Evolutionary conservation across 2,329 filamentous ascomycete species (phyloP), one percentile per base, ranked within the genome.

Genomic region (Rutstroemia sp.): DNA sequence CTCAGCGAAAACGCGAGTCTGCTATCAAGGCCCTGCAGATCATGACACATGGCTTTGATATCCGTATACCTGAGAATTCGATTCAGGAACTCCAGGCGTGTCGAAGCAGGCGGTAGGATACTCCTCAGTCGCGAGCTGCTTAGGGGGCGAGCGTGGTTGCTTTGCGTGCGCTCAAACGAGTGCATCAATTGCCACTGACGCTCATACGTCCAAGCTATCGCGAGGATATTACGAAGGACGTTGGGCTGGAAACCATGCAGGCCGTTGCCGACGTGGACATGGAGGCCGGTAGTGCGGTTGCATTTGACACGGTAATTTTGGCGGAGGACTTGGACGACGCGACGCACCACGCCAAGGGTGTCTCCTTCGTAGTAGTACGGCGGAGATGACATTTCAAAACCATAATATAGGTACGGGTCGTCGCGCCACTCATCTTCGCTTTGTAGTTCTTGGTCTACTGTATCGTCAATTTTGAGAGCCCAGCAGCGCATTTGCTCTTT

Each of bases 221-320:
- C 59, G 14, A 69, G 12, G 8, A 71, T 41, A 34, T 68, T 70
- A 46, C 64, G 65, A 9, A 72, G 30, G 1, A 62, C 63, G 2
- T 48, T 19, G 8, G 65, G 49, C 4, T 58, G 52, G 18, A 70
- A 67, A 1, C 63, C 61, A 16, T 58, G 25, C 10, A 41, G 21
- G 5, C 60, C 61, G 19, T 68, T 63, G 2, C 69, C 69, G 25
- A 72, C 53, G 44, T 72, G 70, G 21, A 71, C 64, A 38, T 71
- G 69, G 0, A 70, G 23, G 0, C 67, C 68, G 25, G 60, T 62
- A 2, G 52, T 58, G 1, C 49, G 5, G 56, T 70, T 68, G 34
- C 57, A 51, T n/a, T 62, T 39, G n/a, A 67, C 42, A 7, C 63
- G 51, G 47, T 65, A 65, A 2, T 52, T 59, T 1, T 52, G 39